Percentiles rank a stretch among this genome's conserved stretches.
Conservation (phyloP, 176 grass and related monocot species). For the Juncus inflexus region DNA sequence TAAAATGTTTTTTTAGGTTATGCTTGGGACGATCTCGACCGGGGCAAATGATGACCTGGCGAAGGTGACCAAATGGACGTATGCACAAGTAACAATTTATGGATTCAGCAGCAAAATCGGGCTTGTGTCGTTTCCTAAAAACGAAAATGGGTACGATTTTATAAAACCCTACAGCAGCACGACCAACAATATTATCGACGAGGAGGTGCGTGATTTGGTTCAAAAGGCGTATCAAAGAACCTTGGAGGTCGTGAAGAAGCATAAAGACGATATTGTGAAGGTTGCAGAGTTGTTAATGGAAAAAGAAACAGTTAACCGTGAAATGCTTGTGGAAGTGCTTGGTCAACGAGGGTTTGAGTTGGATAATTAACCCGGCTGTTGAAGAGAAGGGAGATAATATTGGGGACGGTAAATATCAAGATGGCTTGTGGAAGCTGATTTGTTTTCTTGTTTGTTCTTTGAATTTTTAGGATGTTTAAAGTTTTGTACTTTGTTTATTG, state of each 20-base stretch:
- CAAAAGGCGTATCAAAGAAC: conserved; percentile 66
- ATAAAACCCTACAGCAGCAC: conserved; percentile 59
- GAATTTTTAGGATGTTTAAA: too few relatives aligned
- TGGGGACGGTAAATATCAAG: too few relatives aligned
- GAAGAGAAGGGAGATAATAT: too few relatives aligned
- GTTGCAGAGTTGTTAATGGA: conserved; percentile 75
- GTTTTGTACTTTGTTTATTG: too few relatives aligned
- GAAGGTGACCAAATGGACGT: conserved; percentile 91
- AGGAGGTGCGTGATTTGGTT: conserved; percentile 83
- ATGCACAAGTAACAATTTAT: conserved; percentile 81
- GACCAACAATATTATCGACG: conserved; percentile 64
- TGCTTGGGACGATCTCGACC: conserved; percentile 80
- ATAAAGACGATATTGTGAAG: conserved; percentile 66
- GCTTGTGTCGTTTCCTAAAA: conserved; percentile 81
- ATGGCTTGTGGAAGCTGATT: too few relatives aligned
- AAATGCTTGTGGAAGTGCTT: too few relatives aligned
- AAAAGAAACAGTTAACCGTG: conserved; percentile 34
- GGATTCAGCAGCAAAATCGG: conserved; percentile 89
- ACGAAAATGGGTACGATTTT: conserved; percentile 53
- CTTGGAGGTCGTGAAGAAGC: conserved; percentile 52
- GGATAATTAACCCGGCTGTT: too few relatives aligned
- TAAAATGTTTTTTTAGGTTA: too few relatives aligned
- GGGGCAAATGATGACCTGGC: conserved; percentile 89
- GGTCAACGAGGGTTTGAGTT: too few relatives aligned
- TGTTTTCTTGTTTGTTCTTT: too few relatives aligned